Evolutionary conservation across 2,329 filamentous ascomycete genomes (phyloP), one percentile per base, ranked within the genome.

Genomic region (Cercospora zeae-maydis): DNA sequence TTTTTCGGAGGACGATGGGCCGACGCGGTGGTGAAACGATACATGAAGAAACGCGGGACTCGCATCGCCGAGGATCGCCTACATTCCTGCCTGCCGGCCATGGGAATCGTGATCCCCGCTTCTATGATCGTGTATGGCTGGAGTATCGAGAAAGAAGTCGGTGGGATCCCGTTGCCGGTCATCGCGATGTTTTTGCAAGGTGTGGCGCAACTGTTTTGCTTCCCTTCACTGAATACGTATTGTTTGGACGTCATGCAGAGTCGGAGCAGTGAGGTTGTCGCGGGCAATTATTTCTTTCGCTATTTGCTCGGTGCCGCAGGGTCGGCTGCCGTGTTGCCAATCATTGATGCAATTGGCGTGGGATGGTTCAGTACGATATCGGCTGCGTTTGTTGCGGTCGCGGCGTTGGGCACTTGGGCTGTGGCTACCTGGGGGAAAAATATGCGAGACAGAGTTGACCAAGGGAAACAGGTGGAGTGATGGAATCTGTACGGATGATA

Each of bases 181-280:
- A 81, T 92, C 7, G 84, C 86, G 69, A 87, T 93, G 81, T 92
- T 92, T 72, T 63, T 89, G 1, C 89, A 92, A 71, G 90, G 89
- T 1, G 81, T 92, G 0, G 88, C 86, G 0, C 88, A 92, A 74
- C 78, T 92, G 5, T 90, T 91, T 71, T 90, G 88, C 69, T 92
- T 92, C 71, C 89, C 89, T 0, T 86, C 84, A 53, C 74, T 93
- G 65, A 92, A 93, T 37, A 90, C 89, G 0, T 93, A 95, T 76
- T 93, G 90, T 73, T 77, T 95, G 42, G 90, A 95, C 74, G 90
- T 93, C 11, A 91, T 93, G 87, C 88, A 88, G 67, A 81, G 81
- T 1, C 80, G 84, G 31, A 86, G 86, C 47, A 85, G 88, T 3
- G 90, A 95, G 71, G 89, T 93, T 9, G 70, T 74, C 62, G 89